Percentiles rank a stretch among this genome's conserved stretches.
Evolutionary conservation across 2,329 filamentous ascomycete genomes (phyloP).

Genomic region (Mollisiaceae sp.): DNA sequence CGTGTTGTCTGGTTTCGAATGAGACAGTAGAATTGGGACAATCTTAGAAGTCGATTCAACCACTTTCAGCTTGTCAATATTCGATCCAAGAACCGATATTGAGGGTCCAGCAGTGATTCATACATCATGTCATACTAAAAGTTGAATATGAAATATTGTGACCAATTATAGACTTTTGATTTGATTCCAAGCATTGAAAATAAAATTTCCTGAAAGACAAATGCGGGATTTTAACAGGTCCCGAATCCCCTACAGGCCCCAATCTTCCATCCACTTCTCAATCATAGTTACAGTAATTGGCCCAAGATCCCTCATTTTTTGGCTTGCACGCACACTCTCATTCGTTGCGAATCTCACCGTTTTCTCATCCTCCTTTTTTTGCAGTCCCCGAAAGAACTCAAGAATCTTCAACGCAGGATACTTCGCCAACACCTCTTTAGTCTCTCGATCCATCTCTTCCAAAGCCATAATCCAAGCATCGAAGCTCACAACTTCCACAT

Average conservation of each 20-base stretch:
- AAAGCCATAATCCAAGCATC: conserved; percentile 53
- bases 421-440: conserved; percentile 46
- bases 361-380: neutral
- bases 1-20: no score
- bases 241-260: neutral
- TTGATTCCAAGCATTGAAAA: no score
- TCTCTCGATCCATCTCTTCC: conserved; percentile 47
- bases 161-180: no score
- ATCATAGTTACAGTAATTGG: neutral
- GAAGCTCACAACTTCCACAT: conserved; percentile 44
- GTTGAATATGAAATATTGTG: no score
- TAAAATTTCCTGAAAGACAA: no score
- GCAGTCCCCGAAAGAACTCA: conserved; percentile 28
- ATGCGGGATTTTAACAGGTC: neutral
- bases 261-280: neutral
- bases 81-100: no score
- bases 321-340: neutral
- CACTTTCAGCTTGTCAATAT: no score
- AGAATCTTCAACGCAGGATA: conserved; percentile 59
- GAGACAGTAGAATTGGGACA: no score
- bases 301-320: neutral
- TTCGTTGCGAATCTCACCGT: neutral
- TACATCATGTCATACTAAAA: no score
- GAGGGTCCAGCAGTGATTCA: no score
- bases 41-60: no score